A percentile compares a stretch with the other conserved stretches of the same genome.
These are phyloP conservation scores for Phlyctochytrium bullatum DNA, from an alignment of 192 early-diverging fungal species.

Conservation along the genomic window DNA sequence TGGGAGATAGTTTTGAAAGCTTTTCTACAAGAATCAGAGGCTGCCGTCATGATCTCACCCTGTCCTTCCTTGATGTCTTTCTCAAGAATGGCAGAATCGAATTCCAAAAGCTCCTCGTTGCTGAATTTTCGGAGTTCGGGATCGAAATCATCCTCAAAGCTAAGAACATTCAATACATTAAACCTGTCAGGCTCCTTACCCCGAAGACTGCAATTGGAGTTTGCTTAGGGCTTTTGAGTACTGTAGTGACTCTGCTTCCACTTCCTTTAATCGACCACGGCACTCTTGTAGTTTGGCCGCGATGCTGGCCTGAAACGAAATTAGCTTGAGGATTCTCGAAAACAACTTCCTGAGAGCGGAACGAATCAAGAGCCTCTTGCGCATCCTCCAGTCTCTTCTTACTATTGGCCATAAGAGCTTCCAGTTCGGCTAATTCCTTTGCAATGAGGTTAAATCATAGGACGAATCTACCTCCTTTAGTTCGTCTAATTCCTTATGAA, in stretches of 20 bases:
- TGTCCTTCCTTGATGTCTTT: slow-evolving; percentile 69
- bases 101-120: slow-evolving; percentile 59
- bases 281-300: no score
- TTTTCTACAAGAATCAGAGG: slow-evolving; percentile 32
- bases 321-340: no score
- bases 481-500: slow-evolving; percentile 43
- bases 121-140: slow-evolving; percentile 34
- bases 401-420: slow-evolving; percentile 20
- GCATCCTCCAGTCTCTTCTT: slow-evolving; percentile 29
- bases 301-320: no score
- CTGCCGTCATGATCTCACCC: slow-evolving; percentile 40
- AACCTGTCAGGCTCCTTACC: no score
- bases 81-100: slow-evolving; percentile 67
- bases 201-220: no score
- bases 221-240: no score
- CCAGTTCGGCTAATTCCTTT: no score
- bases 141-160: slow-evolving; percentile 40
- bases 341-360: neutral
- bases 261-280: no score
- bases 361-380: slow-evolving; percentile 8
- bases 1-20: slow-evolving; percentile 64
- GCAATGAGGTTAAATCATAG: no score
- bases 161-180: no score
- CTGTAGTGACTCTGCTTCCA: no score
- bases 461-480: slow-evolving; percentile 36